Evolutionary conservation across 1,284 basidiomycete species (phyloP).

Genomic region (Cutaneotrichosporon sp.): DNA sequence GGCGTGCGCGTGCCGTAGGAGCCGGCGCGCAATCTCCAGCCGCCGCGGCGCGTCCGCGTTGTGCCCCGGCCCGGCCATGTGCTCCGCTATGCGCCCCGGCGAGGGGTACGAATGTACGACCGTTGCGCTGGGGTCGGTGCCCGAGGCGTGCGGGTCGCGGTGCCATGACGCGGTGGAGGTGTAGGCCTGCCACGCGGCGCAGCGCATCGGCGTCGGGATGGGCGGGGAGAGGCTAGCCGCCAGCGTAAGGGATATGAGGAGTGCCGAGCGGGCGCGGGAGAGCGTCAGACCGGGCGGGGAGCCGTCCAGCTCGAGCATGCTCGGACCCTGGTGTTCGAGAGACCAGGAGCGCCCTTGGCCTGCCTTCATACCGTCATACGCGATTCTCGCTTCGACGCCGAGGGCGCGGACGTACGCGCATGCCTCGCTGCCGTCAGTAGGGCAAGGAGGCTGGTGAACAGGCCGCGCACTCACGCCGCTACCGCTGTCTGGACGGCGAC

Average conservation of each 20-base stretch:
- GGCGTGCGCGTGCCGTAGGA: not conserved
- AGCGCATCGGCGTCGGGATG: not conserved
- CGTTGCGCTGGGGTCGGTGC: not conserved
- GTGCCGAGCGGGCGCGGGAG: not conserved
- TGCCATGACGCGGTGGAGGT: not conserved
- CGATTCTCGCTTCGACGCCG: not conserved
- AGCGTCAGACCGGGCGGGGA: not conserved
- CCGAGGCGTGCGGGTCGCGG: not conserved
- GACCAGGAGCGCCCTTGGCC: conserved; percentile 1
- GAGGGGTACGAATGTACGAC: not conserved
- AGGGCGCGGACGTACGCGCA: not conserved
- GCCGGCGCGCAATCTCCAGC: not conserved
- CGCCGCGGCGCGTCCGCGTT: not conserved
- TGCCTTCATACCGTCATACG: not conserved
- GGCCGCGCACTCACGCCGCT: not conserved
- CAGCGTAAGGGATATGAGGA: not conserved
- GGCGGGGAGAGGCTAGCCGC: not conserved
- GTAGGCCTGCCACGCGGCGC: conserved; percentile 1
- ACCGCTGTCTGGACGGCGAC: not conserved
- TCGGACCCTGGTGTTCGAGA: not conserved
- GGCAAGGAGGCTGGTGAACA: not conserved
- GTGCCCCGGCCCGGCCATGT: not conserved
- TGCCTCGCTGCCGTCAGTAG: not conserved
- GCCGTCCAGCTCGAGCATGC: not conserved
- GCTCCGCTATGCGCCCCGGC: not conserved